Conservation (phyloP, 2,329 filamentous ascomycete genomes). For the Tolypocladium inflatum region DNA sequence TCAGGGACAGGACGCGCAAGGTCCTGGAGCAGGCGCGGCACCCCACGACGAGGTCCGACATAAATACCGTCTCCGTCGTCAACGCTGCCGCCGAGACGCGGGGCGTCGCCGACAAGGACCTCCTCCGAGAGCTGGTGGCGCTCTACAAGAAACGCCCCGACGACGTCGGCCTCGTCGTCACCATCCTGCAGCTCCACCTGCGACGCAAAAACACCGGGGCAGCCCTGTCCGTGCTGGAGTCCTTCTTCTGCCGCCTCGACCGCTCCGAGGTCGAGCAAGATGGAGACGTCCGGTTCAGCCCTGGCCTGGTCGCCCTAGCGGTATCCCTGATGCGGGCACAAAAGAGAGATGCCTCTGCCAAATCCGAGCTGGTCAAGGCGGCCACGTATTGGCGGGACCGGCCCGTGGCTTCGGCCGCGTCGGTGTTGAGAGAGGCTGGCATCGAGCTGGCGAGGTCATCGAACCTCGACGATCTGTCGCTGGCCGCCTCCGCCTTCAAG, state of each 20-base stretch:
- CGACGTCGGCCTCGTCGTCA: constrained; percentile 73
- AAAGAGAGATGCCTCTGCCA: constrained; percentile 62
- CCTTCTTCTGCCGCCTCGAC: constrained; percentile 65
- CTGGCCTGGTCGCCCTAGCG: constrained; percentile 72
- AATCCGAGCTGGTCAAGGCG: constrained; percentile 66
- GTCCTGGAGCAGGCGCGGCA: constrained; percentile 21
- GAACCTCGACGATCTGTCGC: constrained; percentile 53
- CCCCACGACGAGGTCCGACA: constrained; percentile 20
- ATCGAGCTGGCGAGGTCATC: constrained; percentile 71
- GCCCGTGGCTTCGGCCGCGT: constrained; percentile 32
- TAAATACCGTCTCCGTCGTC: constrained; percentile 35
- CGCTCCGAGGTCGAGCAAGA: constrained; percentile 44
- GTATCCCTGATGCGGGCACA: constrained; percentile 72
- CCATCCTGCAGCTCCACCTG: constrained; percentile 73
- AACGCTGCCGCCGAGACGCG: constrained; percentile 66
- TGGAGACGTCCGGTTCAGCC: constrained; percentile 67
- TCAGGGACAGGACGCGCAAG: constrained; percentile 36
- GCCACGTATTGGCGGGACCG: constrained; percentile 71
- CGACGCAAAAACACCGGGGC: constrained; percentile 60
- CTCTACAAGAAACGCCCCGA: constrained; percentile 65
- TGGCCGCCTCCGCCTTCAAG: constrained; percentile 72
- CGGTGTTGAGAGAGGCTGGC: constrained; percentile 74
- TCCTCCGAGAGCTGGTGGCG: constrained; percentile 59
- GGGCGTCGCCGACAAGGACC: constrained; percentile 52
- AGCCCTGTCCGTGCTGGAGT: constrained; percentile 66